Conservation (phyloP, 139 green algal genomes). For the Pseudopediastrum boryanum region DNA sequence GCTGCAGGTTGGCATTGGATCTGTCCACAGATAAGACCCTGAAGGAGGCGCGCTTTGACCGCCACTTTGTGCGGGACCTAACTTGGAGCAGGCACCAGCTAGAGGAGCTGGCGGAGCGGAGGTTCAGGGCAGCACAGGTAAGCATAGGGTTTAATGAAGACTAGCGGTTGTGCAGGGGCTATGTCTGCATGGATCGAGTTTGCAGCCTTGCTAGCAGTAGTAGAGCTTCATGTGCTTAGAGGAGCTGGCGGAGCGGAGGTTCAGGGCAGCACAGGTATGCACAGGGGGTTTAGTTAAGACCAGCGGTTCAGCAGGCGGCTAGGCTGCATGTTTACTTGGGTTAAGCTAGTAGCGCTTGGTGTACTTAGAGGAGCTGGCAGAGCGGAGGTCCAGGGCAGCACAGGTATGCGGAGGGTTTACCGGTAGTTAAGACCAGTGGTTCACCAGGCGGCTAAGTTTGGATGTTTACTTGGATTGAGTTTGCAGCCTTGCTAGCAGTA, state of each 20-base stretch:
- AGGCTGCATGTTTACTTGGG: not conserved
- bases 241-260: constrained; percentile 87
- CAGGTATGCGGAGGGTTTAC: not conserved
- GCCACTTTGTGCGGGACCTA: constrained; percentile 91
- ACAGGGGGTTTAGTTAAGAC: not conserved
- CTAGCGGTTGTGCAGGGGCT: not conserved
- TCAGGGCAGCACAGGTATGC: constrained; percentile 28
- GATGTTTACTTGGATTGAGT: too few relatives aligned
- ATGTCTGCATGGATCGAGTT: too few relatives aligned
- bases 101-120: constrained; percentile 87
- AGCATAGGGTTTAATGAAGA: not conserved
- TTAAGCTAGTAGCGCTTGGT: too few relatives aligned
- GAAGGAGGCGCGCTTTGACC: constrained; percentile 86
- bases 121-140: constrained; percentile 79
- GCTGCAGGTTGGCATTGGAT: constrained; percentile 75
- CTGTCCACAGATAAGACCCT: constrained; percentile 89
- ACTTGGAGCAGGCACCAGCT: constrained; percentile 89
- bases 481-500: too few relatives aligned
- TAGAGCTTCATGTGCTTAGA: too few relatives aligned
- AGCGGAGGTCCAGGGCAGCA: constrained; percentile 68
- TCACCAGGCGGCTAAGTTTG: not conserved
- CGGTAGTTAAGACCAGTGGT: not conserved
- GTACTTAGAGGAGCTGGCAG: constrained; percentile 91
- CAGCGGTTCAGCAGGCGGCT: not conserved
- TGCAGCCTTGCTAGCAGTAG: not conserved